Percentiles rank a stretch among this genome's conserved stretches.
Conservation (phyloP, 768 basidiomycete genomes). For the Suillus subaureus region DNA sequence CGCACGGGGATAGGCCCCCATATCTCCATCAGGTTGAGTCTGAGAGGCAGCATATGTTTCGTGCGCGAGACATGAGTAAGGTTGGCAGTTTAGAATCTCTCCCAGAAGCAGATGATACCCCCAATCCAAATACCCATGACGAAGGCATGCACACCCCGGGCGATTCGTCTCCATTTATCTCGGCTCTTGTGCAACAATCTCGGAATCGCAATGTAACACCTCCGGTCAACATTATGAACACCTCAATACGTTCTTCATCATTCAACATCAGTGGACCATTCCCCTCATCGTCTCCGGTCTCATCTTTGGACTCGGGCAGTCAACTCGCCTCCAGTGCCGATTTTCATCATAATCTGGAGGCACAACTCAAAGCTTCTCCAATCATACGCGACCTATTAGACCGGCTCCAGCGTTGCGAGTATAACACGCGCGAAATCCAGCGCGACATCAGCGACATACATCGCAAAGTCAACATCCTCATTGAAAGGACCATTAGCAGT, state of each 20-base stretch:
- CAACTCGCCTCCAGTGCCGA: slow-evolving; percentile 56
- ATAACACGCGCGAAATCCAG: slow-evolving; percentile 69
- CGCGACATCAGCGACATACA: slow-evolving; percentile 73
- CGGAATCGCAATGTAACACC: slow-evolving; percentile 48
- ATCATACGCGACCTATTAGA: slow-evolving; percentile 76
- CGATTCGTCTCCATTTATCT: slow-evolving; percentile 41
- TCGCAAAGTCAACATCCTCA: slow-evolving; percentile 74
- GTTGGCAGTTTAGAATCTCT: slow-evolving; percentile 53
- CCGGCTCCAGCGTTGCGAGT: slow-evolving; percentile 72
- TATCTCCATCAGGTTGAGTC: slow-evolving; percentile 47
- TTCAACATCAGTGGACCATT: slow-evolving; percentile 48
- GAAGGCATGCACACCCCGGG: slow-evolving; percentile 29
- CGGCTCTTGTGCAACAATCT: slow-evolving; percentile 38
- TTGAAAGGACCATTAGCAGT: slow-evolving; percentile 60
- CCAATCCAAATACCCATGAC: slow-evolving; percentile 33
- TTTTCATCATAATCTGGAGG: slow-evolving; percentile 56
- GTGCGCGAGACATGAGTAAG: slow-evolving; percentile 51
- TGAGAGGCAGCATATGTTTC: slow-evolving; percentile 43
- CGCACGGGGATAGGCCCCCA: slow-evolving; percentile 48
- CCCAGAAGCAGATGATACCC: slow-evolving; percentile 57
- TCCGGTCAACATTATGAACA: slow-evolving; percentile 41
- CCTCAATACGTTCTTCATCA: slow-evolving; percentile 41
- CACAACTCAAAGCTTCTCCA: slow-evolving; percentile 75
- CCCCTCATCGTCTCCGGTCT: slow-evolving; percentile 73
- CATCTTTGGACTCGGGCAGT: slow-evolving; percentile 76